These are phyloP conservation scores for Termitomyces sp. DNA, from an alignment of 1,284 basidiomycete genomes.

Conservation along the genomic window DNA sequence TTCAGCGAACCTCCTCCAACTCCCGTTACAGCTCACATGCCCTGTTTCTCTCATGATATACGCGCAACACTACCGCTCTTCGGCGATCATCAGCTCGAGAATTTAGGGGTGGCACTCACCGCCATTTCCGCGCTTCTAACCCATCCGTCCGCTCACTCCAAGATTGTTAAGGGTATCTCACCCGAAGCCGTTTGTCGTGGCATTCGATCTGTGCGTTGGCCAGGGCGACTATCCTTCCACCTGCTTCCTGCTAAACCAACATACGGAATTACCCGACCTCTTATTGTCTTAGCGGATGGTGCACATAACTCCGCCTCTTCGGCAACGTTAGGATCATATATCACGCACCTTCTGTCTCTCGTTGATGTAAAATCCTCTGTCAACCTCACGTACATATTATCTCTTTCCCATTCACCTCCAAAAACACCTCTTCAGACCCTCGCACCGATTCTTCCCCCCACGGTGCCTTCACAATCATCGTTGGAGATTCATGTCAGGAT, in stretches of 20 bases:
- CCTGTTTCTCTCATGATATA: conserved; percentile 39
- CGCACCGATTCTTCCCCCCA: conserved; percentile 49
- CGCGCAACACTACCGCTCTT: conserved; percentile 49
- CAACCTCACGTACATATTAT: conserved; percentile 63
- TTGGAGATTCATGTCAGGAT: conserved; percentile 36
- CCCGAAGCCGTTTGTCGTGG: conserved; percentile 50
- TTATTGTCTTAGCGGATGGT: conserved; percentile 78
- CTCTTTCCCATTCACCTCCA: conserved; percentile 76
- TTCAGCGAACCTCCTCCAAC: conserved; percentile 39
- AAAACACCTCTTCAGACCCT: conserved; percentile 73
- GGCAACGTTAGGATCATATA: conserved; percentile 63
- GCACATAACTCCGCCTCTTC: conserved; percentile 94
- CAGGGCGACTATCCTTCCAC: conserved; percentile 79
- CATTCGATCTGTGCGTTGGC: conserved; percentile 65
- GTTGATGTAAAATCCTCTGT: conserved; percentile 1
- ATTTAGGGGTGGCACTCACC: conserved; percentile 56
- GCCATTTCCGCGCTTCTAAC: conserved; percentile 61
- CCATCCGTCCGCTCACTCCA: conserved; percentile 27
- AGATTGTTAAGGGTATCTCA: conserved; percentile 35
- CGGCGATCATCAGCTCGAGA: background rate
- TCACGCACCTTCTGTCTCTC: conserved; percentile 42
- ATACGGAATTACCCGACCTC: conserved; percentile 9
- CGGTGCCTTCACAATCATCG: conserved; percentile 11
- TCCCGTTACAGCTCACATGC: conserved; percentile 36
- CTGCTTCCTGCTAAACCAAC: conserved; percentile 19